phyloP scores from a whole-genome alignment of 208 protist genomes.

The Leishmania gerbilli region DNA sequence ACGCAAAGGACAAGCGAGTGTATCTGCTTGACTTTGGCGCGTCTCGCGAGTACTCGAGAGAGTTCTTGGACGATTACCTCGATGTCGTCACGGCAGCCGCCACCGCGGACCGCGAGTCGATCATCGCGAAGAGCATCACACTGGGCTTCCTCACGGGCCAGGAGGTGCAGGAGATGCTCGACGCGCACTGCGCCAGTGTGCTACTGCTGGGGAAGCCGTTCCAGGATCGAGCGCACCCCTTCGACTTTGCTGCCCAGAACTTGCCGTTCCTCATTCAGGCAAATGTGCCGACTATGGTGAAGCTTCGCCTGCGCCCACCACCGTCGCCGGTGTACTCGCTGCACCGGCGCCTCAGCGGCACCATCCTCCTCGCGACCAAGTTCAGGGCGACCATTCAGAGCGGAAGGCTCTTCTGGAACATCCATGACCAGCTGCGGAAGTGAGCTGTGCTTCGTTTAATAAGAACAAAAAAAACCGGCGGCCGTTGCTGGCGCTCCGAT shows the following conservation, averaged over 20 bases:
- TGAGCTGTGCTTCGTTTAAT: neutral
- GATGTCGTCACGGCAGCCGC: slow-evolving; percentile 91
- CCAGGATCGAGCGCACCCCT: slow-evolving; percentile 46
- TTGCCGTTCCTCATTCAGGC: slow-evolving; percentile 81
- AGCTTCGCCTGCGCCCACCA: slow-evolving; percentile 84
- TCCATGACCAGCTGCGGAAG: slow-evolving; percentile 39
- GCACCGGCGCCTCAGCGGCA: slow-evolving; percentile 95
- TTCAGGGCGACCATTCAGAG: slow-evolving; percentile 80
- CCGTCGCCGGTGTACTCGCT: slow-evolving; percentile 95
- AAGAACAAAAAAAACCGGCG: too few species aligned
- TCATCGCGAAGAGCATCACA: slow-evolving; percentile 87
- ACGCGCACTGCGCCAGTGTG: slow-evolving; percentile 91
- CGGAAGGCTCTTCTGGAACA: slow-evolving; percentile 76
- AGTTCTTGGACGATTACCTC: slow-evolving; percentile 93
- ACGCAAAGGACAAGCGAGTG: slow-evolving; percentile 60
- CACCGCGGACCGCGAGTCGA: slow-evolving; percentile 59
- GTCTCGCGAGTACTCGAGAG: slow-evolving; percentile 71
- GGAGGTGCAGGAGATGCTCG: slow-evolving; percentile 90
- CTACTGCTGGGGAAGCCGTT: slow-evolving; percentile 93
- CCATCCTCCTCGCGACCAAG: slow-evolving; percentile 93
- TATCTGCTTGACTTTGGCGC: slow-evolving; percentile 96
- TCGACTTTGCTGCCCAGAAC: slow-evolving; percentile 90
- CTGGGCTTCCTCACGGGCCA: slow-evolving; percentile 97
- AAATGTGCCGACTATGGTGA: slow-evolving; percentile 94
- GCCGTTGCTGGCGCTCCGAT: neutral